Evolutionary conservation across 345 rosid species (phyloP).

Genomic region (Combretum micranthum): DNA sequence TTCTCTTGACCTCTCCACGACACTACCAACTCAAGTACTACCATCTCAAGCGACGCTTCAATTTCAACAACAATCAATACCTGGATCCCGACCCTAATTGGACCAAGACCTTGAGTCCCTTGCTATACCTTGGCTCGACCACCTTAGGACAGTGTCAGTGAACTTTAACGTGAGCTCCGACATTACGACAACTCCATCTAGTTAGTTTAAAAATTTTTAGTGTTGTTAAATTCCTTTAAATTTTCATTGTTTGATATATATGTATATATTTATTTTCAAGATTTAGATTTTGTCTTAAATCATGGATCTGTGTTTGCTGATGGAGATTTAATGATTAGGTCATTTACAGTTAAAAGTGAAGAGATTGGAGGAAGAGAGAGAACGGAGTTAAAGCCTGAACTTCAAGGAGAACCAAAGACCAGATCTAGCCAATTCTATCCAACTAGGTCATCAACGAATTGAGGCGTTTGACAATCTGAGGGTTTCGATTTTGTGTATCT

Average conservation of each 20-base stretch:
- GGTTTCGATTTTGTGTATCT: too few relatives aligned
- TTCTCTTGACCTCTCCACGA: conserved; percentile 31
- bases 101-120: conserved; percentile 11
- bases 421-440: conserved; percentile 42
- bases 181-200: conserved; percentile 62
- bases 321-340: conserved; percentile 23
- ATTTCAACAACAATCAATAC: not conserved
- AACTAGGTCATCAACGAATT: too few relatives aligned
- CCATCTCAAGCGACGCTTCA: conserved; percentile 61
- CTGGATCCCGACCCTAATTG: conserved; percentile 2
- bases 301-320: conserved; percentile 5
- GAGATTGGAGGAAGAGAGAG: too few relatives aligned
- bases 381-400: conserved; percentile 21
- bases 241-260: too few relatives aligned
- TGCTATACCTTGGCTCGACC: conserved; percentile 59
- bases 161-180: conserved; percentile 61
- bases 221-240: too few relatives aligned
- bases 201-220: conserved; percentile 20
- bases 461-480: too few relatives aligned
- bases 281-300: not conserved
- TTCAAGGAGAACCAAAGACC: conserved; percentile 15
- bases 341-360: conserved; percentile 66
- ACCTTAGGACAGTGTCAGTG: conserved; percentile 58
- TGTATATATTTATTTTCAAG: not conserved
- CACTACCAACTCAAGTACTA: conserved; percentile 48